These are phyloP conservation scores for Bipolaris zeicola DNA, from an alignment of 2,329 filamentous ascomycete genomes.

Conservation along the genomic window DNA sequence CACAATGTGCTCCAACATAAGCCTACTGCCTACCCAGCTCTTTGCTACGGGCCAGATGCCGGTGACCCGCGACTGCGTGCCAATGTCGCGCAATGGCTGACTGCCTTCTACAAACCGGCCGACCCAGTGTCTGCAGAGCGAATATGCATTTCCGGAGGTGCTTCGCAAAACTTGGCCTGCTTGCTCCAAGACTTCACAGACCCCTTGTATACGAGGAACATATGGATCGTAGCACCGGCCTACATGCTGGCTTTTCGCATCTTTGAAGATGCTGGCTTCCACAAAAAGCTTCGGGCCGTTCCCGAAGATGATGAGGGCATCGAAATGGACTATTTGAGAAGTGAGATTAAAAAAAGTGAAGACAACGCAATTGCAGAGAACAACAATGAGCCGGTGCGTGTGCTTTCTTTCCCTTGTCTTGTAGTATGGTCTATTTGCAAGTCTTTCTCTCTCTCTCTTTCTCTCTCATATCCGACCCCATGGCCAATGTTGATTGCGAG, in stretches of 20 bases:
- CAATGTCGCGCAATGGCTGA: conserved; percentile 73
- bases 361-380: conserved; percentile 45
- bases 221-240: conserved; percentile 82
- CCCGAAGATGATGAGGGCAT: conserved; percentile 80
- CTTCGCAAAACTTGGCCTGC: conserved; percentile 79
- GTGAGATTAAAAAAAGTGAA: conserved; percentile 58
- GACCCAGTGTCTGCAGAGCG: conserved; percentile 59
- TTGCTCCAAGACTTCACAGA: conserved; percentile 82
- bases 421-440: background rate
- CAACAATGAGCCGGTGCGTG: conserved; percentile 53
- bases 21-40: conserved; percentile 63
- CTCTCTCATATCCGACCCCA: background rate
- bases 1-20: conserved; percentile 66
- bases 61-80: conserved; percentile 64
- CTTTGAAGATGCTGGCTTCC: conserved; percentile 79
- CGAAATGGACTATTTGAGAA: conserved; percentile 66
- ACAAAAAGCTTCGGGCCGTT: conserved; percentile 67
- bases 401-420: background rate
- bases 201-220: conserved; percentile 70
- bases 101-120: conserved; percentile 61
- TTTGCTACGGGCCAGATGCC: conserved; percentile 79
- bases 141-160: conserved; percentile 83
- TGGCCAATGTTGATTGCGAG: background rate
- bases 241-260: conserved; percentile 88
- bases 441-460: background rate